Base-by-base conservation (phyloP, 805 yeast species). In the Schizosaccharomyces lindneri region DNA sequence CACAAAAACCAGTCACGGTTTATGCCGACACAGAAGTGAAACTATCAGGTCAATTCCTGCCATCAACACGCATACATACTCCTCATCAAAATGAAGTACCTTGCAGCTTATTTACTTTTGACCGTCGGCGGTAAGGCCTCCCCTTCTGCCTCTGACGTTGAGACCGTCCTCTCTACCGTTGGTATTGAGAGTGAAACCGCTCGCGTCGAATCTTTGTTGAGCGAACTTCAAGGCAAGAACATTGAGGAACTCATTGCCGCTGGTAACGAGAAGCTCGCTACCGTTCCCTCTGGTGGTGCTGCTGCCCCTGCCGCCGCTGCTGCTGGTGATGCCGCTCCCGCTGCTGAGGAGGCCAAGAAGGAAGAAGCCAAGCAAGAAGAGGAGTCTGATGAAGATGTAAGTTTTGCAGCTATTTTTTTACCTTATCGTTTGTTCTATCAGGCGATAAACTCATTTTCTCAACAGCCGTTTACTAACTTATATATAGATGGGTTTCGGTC, bases 91-190 rank as follows among this genome's bases (percentile, higher is more conserved):
- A 80, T 88, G 97, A 93, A 88, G 86, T 90, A 90, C 84, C 85
- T 93, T 80, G 98, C 98, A 79, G 97, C 98, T 78, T 93, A 93
- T 82, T 84, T 93, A 78, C 85, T 90, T 79, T 83, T 93, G 78
- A 88, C 84, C 80, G 88, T 94, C 76, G 95, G 95, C 78, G 98
- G 97, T 76, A 83, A 82, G 81, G 76, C 88, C 75, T 73, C 93
- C 72, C 97, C 98, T 78, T 79, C 95, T 70, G 94, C 95, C 71
- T 82, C 85, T 73, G 90, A 87, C 77, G 81, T 93, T 81, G 79
- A 86, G 78, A 72, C 84, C 70, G 84, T 93, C 72, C 83, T 93
- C 75, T 84, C 86, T 75, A 79, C 97, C 64, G 97, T 90, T 72
- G 97, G 97, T 77, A 83, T 87, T 70, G 98, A 93, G 77, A 86